Evolutionary conservation across 345 rosid genomes (phyloP).

Genomic region (Brassica napus): DNA sequence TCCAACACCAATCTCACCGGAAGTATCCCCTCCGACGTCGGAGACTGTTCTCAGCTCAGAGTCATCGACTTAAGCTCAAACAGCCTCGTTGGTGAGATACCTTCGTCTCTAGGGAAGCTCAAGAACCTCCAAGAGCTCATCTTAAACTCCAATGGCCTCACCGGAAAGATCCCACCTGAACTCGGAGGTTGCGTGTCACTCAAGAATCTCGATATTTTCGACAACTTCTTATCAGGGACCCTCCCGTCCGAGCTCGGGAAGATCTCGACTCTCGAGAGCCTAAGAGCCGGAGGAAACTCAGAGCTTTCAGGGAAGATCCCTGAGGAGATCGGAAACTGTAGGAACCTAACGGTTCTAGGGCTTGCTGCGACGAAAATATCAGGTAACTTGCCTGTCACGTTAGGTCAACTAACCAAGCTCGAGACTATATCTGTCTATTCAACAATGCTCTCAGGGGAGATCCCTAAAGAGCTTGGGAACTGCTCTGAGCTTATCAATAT

Average conservation of each 20-base stretch:
- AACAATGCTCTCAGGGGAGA: conserved; percentile 67
- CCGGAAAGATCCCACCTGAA: conserved; percentile 67
- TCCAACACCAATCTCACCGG: conserved; percentile 70
- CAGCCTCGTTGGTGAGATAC: conserved; percentile 69
- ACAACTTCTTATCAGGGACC: conserved; percentile 61
- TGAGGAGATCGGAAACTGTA: conserved; percentile 67
- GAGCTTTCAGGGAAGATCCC: conserved; percentile 76
- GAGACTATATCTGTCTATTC: conserved; percentile 61
- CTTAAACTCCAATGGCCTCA: conserved; percentile 70
- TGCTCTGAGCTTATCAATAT: conserved; percentile 62
- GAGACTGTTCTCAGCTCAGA: conserved; percentile 47
- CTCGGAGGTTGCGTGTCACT: conserved; percentile 61
- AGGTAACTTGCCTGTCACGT: conserved; percentile 66
- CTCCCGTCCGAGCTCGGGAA: conserved; percentile 66
- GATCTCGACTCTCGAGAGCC: conserved; percentile 48
- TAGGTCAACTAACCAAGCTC: conserved; percentile 72
- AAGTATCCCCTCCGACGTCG: conserved; percentile 54
- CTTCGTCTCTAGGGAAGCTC: conserved; percentile 72
- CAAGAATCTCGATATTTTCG: conserved; percentile 59
- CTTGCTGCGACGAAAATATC: conserved; percentile 73
- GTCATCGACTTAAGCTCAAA: conserved; percentile 64
- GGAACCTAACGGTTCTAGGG: conserved; percentile 59
- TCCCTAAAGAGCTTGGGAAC: conserved; percentile 74
- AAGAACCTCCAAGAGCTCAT: conserved; percentile 60
- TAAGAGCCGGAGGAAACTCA: conserved; percentile 83